phyloP scores from a whole-genome alignment of 257 asterid species.

The Solanum pimpinellifolium region DNA sequence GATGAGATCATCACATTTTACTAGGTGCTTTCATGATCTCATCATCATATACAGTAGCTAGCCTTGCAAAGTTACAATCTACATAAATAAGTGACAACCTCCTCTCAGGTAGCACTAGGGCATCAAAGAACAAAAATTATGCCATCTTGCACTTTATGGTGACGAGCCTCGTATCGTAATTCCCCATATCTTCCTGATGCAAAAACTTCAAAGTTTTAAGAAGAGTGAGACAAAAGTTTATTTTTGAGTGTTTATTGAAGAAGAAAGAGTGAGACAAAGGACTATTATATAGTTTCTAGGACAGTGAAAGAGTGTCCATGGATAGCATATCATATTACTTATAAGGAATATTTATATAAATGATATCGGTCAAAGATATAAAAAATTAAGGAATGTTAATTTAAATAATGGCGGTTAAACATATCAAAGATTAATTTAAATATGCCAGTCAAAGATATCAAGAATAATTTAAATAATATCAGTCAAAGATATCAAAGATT shows the following conservation, averaged over 20 bases:
- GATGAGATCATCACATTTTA: conserved; percentile 8
- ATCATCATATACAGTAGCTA: conserved; percentile 26
- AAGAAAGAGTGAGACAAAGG: background rate
- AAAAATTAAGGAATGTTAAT: background rate
- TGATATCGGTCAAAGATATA: too few relatives aligned
- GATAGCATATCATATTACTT: background rate
- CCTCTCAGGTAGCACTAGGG: conserved; percentile 81
- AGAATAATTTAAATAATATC: too few relatives aligned
- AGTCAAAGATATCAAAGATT: too few relatives aligned
- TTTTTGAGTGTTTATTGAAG: background rate
- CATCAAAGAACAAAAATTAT: conserved; percentile 57
- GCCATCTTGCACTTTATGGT: conserved; percentile 24
- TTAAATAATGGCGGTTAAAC: background rate
- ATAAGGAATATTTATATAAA: background rate
- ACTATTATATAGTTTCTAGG: background rate
- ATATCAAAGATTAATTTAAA: background rate
- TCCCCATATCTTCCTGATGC: conserved; percentile 65
- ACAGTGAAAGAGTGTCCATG: background rate
- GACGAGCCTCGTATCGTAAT: conserved; percentile 64
- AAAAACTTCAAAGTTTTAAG: background rate
- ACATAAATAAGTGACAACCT: conserved; percentile 79
- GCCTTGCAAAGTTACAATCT: conserved; percentile 40
- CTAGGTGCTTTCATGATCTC: conserved; percentile 34
- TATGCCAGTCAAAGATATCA: too few relatives aligned
- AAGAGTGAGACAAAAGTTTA: too few relatives aligned